Conservation (phyloP, 1,139 yeast species). For the Arxiozyma heterogenica region DNA sequence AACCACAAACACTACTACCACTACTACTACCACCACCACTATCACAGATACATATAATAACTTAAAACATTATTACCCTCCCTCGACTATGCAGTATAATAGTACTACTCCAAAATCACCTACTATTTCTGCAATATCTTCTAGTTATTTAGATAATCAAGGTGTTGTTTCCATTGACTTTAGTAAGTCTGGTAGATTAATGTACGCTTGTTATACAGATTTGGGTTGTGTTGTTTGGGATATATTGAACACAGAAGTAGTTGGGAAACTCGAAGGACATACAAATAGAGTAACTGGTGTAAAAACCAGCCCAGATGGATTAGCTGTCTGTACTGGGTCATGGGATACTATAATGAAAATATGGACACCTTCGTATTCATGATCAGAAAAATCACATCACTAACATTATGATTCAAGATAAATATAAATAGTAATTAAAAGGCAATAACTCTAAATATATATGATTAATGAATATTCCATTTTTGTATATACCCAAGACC, state of each 20-base stretch:
- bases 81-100: conserved; percentile 11
- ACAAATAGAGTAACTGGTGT: conserved; percentile 55
- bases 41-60: background rate
- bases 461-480: background rate
- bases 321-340: conserved; percentile 60
- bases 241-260: conserved; percentile 51
- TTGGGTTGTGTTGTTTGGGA: conserved; percentile 77
- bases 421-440: background rate
- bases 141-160: conserved; percentile 40
- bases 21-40: background rate
- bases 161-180: conserved; percentile 68
- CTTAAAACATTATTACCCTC: conserved; percentile 8
- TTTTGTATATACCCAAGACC: no score
- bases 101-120: conserved; percentile 12
- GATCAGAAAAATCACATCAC: background rate
- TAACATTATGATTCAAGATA: background rate
- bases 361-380: conserved; percentile 43
- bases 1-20: background rate
- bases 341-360: conserved; percentile 62
- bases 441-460: background rate
- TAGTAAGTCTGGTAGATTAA: conserved; percentile 64
- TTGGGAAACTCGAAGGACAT: conserved; percentile 56
- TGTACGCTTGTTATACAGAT: conserved; percentile 71
- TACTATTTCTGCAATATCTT: conserved; percentile 16
- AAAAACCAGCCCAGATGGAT: conserved; percentile 63